Evolutionary conservation across 148 eudicot genomes (phyloP).

Genomic region (Heliamphora exappendiculata): DNA sequence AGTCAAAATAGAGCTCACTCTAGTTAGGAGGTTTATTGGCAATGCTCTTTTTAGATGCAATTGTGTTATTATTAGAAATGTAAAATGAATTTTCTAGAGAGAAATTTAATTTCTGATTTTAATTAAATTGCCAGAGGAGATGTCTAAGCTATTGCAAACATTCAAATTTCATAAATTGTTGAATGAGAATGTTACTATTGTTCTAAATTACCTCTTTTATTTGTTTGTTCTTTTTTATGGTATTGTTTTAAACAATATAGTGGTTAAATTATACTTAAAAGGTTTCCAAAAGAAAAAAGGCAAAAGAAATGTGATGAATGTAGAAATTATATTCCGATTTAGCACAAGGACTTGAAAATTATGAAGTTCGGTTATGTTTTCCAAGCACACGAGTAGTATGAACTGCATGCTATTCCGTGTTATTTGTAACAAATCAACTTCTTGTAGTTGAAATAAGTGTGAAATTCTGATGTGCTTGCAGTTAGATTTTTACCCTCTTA

Average conservation of each 20-base stretch:
- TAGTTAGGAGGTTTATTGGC: not conserved
- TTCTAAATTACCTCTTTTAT: too few species aligned
- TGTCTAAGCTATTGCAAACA: not conserved
- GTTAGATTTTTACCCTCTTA: not conserved
- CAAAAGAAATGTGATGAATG: not conserved
- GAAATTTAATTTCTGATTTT: not conserved
- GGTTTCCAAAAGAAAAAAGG: not conserved
- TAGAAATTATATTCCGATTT: not conserved
- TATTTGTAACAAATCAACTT: not conserved
- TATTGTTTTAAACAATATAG: not conserved
- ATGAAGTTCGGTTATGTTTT: not conserved
- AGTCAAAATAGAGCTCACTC: not conserved
- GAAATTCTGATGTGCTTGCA: constrained; percentile 3
- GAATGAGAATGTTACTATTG: not conserved
- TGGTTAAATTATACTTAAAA: not conserved
- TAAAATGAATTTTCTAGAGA: not conserved
- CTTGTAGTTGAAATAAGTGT: not conserved
- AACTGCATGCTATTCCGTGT: not conserved
- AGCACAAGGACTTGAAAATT: not conserved
- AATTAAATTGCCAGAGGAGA: not conserved
- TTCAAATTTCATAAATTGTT: not conserved
- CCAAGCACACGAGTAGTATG: not conserved
- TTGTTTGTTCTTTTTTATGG: too few species aligned
- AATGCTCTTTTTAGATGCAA: not conserved
- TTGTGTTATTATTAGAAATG: not conserved